These are phyloP conservation scores for Diaporthe australafricana DNA, from an alignment of 2,329 filamentous ascomycete genomes.

Conservation along the genomic window DNA sequence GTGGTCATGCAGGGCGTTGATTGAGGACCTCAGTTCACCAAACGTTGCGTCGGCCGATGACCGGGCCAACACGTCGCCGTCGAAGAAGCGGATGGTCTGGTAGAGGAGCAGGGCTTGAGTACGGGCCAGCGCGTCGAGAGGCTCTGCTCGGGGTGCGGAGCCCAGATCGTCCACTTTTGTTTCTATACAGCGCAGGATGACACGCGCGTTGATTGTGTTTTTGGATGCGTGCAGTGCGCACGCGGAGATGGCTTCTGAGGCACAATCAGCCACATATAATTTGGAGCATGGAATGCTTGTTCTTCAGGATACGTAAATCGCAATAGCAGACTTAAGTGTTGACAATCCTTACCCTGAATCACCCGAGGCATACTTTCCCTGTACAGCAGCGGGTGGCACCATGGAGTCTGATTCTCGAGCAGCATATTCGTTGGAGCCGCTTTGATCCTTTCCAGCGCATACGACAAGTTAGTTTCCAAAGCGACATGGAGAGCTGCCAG, in stretches of 20 bases:
- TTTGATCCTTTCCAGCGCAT: slow-evolving; percentile 61
- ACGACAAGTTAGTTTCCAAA: slow-evolving; percentile 29
- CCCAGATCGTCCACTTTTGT: slow-evolving; percentile 56
- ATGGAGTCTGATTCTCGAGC: slow-evolving; percentile 60
- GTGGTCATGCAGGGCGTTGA: slow-evolving; percentile 47
- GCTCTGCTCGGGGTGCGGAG: slow-evolving; percentile 45
- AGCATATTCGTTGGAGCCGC: slow-evolving; percentile 62
- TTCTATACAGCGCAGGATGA: slow-evolving; percentile 62
- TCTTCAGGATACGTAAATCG: too few species aligned
- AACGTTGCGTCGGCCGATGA: slow-evolving; percentile 46
- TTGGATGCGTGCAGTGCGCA: slow-evolving; percentile 65
- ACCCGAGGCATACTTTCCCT: slow-evolving; percentile 60
- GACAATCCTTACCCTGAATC: slow-evolving; percentile 56
- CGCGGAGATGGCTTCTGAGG: slow-evolving; percentile 61
- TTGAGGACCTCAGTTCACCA: slow-evolving; percentile 48
- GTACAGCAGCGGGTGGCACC: slow-evolving; percentile 65
- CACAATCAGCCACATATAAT: neutral
- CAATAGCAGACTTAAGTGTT: too few species aligned
- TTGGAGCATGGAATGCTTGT: neutral
- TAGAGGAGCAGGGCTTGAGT: slow-evolving; percentile 58
- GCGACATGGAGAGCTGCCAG: slow-evolving; percentile 21
- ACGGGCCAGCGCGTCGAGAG: slow-evolving; percentile 49
- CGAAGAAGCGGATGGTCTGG: slow-evolving; percentile 58
- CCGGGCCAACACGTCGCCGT: slow-evolving; percentile 52
- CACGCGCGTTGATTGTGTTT: slow-evolving; percentile 57